phyloP scores from a whole-genome alignment of 2,329 filamentous ascomycete species.

The Keithomyces neogunnii region DNA sequence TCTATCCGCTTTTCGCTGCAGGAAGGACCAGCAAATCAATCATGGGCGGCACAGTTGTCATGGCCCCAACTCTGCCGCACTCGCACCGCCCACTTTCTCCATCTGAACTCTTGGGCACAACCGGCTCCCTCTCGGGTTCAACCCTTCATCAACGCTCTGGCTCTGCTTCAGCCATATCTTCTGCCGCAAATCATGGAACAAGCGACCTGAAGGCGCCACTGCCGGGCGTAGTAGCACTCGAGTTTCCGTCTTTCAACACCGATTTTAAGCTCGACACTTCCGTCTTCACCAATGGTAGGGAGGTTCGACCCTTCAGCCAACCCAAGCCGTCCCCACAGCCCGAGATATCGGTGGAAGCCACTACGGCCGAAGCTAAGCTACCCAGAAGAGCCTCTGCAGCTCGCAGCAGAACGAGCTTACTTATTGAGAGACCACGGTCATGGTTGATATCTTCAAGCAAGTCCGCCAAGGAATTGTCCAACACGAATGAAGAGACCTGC shows the following conservation, averaged over 20 bases:
- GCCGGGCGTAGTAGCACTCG: conserved; percentile 32
- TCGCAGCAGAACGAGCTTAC: conserved; percentile 34
- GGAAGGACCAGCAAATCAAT: neutral
- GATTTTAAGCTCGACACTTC: conserved; percentile 39
- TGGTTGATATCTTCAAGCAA: conserved; percentile 41
- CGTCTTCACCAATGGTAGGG: conserved; percentile 25
- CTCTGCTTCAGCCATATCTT: neutral
- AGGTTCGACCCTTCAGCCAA: neutral
- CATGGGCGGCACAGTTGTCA: conserved; percentile 7
- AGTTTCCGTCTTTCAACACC: conserved; percentile 45
- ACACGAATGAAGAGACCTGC: conserved; percentile 8
- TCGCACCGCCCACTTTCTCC: conserved; percentile 5
- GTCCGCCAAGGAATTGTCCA: conserved; percentile 21
- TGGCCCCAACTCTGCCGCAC: conserved; percentile 3
- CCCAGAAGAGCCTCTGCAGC: conserved; percentile 10
- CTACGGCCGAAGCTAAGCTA: conserved; percentile 2
- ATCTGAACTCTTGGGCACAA: conserved; percentile 2
- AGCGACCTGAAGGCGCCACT: neutral
- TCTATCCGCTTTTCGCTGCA: neutral
- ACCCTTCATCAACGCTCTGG: neutral
- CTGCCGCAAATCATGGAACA: neutral
- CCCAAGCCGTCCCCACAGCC: conserved; percentile 8
- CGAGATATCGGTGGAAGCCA: neutral
- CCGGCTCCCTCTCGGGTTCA: neutral
- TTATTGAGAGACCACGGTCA: conserved; percentile 40